Conservation (phyloP, 1,284 basidiomycete species). For the Irpex lacteus region DNA sequence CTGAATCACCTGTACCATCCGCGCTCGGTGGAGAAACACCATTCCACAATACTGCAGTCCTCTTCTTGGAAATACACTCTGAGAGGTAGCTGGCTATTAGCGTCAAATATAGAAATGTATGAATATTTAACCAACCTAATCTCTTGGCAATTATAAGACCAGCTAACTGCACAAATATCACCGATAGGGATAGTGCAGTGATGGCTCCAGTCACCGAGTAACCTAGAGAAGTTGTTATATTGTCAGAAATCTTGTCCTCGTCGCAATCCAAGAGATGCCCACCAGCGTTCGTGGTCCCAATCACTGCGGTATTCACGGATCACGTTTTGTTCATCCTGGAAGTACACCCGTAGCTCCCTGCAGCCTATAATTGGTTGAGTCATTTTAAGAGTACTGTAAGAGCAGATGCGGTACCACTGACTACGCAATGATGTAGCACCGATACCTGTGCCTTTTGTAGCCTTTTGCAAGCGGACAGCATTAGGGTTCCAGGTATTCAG, state of each 20-base stretch:
- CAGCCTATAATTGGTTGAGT: not conserved
- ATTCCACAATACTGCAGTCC: constrained; percentile 5
- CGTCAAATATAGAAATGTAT: not conserved
- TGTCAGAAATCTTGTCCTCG: too few relatives aligned
- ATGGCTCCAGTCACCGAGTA: not conserved
- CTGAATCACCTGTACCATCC: not conserved
- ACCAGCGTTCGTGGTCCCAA: constrained; percentile 1
- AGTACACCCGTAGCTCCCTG: constrained; percentile 9
- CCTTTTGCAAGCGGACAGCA: not conserved
- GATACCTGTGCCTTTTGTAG: constrained; percentile 1
- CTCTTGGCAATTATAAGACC: not conserved
- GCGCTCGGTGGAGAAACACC: not conserved
- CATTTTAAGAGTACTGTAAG: not conserved
- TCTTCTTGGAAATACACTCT: constrained; percentile 10
- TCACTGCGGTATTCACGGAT: constrained; percentile 4
- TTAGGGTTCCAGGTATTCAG: not conserved
- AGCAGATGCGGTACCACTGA: not conserved
- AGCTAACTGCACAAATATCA: constrained; percentile 9
- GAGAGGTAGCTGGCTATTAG: too few relatives aligned
- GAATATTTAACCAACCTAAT: not conserved
- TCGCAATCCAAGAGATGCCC: too few relatives aligned
- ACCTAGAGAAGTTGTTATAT: not conserved
- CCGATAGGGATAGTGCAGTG: constrained; percentile 1
- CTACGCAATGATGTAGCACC: constrained; percentile 6
- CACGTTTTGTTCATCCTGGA: constrained; percentile 5